Evolutionary conservation across 176 grass and related monocot genomes (phyloP).

Genomic region (Coix lacrymajobi): DNA sequence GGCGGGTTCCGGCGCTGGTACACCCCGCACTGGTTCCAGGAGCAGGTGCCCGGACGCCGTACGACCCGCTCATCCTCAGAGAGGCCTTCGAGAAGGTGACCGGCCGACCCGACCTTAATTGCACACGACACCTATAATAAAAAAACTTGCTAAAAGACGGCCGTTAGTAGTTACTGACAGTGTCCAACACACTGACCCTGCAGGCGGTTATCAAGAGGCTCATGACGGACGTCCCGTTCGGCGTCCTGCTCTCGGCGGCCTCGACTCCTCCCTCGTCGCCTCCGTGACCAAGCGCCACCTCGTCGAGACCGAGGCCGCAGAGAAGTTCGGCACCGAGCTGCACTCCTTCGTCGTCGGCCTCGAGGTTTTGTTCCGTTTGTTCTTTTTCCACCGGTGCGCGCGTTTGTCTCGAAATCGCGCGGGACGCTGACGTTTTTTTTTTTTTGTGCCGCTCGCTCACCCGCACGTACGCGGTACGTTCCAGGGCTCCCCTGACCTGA

Average conservation of each 20-base stretch:
- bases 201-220: slow-evolving; percentile 94
- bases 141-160: background rate
- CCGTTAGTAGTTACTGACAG: too few relatives aligned
- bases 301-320: slow-evolving; percentile 74
- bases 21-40: slow-evolving; percentile 65
- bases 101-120: too few relatives aligned
- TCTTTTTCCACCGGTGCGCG: background rate
- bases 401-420: background rate
- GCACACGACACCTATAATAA: too few relatives aligned
- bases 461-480: background rate
- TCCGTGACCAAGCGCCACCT: slow-evolving; percentile 85
- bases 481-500: slow-evolving; percentile 87
- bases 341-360: slow-evolving; percentile 95
- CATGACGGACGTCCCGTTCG: slow-evolving; percentile 94
- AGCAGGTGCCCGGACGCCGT: slow-evolving; percentile 56
- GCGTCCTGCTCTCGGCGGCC: slow-evolving; percentile 84
- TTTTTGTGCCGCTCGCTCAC: background rate
- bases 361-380: slow-evolving; percentile 29
- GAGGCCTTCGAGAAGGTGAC: slow-evolving; percentile 80
- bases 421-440: slow-evolving; percentile 2
- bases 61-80: slow-evolving; percentile 56
- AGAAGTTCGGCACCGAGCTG: slow-evolving; percentile 83
- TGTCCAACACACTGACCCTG: background rate
- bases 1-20: slow-evolving; percentile 76
- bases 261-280: slow-evolving; percentile 89